These are phyloP conservation scores for Rhododendron molle DNA, from an alignment of 148 eudicot species.

Conservation along the genomic window DNA sequence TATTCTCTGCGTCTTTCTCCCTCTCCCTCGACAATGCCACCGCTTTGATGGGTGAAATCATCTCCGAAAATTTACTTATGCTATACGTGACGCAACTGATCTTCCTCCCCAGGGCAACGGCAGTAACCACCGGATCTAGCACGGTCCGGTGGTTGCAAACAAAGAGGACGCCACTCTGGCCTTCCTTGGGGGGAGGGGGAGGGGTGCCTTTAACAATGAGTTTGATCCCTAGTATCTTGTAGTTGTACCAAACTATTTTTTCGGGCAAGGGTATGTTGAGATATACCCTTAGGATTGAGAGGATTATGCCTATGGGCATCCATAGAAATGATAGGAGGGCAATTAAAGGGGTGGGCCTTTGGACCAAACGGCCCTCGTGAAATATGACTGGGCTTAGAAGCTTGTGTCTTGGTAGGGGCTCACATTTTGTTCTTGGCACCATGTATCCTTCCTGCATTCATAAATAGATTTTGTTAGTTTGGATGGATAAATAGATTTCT, in stretches of 20 bases:
- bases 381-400: conserved; percentile 50
- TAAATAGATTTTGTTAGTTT: not conserved
- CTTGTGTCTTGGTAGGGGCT: conserved; percentile 47
- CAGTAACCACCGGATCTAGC: conserved; percentile 46
- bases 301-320: conserved; percentile 49
- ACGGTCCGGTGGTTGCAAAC: conserved; percentile 59
- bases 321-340: conserved; percentile 50
- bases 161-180: conserved; percentile 42
- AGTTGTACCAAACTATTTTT: conserved; percentile 30
- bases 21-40: conserved; percentile 58
- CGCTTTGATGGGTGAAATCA: conserved; percentile 55
- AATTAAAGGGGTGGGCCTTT: conserved; percentile 49
- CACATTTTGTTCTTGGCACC: conserved; percentile 39
- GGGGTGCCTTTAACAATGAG: conserved; percentile 58
- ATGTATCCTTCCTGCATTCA: conserved; percentile 46
- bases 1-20: conserved; percentile 47
- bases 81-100: conserved; percentile 54
- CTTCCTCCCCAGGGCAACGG: conserved; percentile 50
- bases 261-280: conserved; percentile 37
- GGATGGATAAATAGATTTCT: not conserved
- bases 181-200: conserved; percentile 44
- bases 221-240: conserved; percentile 47
- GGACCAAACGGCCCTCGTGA: conserved; percentile 58
- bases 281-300: conserved; percentile 44
- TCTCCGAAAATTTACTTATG: conserved; percentile 52